These are phyloP conservation scores for Leccinum rimulosum DNA, from an alignment of 768 basidiomycete genomes.

Conservation along the genomic window DNA sequence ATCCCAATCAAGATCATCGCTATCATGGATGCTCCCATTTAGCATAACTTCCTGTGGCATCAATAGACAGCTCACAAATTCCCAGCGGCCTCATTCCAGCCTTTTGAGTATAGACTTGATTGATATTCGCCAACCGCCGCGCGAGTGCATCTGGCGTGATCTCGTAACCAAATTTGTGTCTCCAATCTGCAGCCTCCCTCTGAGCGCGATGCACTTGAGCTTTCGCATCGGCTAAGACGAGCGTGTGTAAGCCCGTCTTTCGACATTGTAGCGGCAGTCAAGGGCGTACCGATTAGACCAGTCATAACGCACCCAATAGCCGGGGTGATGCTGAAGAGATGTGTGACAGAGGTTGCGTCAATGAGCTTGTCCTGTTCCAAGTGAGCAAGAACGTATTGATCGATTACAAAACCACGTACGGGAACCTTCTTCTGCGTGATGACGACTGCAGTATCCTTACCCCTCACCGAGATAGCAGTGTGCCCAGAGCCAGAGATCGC, in stretches of 20 bases:
- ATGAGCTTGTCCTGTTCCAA: slow-evolving; percentile 86
- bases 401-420: slow-evolving; percentile 46
- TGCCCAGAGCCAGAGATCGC: slow-evolving; percentile 97
- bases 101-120: slow-evolving; percentile 97
- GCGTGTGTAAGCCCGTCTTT: slow-evolving; percentile 2
- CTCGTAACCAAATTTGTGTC: slow-evolving; percentile 97
- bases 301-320: slow-evolving; percentile 98
- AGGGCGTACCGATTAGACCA: slow-evolving; percentile 78
- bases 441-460: slow-evolving; percentile 91
- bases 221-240: slow-evolving; percentile 77
- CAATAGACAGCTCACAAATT: slow-evolving; percentile 61
- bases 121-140: slow-evolving; percentile 92
- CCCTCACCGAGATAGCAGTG: slow-evolving; percentile 88
- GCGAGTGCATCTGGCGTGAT: slow-evolving; percentile 97
- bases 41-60: background rate
- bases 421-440: slow-evolving; percentile 99
- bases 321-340: slow-evolving; percentile 94
- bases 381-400: background rate
- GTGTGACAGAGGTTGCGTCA: slow-evolving; percentile 90
- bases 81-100: slow-evolving; percentile 97
- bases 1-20: slow-evolving; percentile 96
- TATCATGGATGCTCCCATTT: slow-evolving; percentile 30
- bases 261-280: background rate
- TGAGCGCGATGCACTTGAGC: slow-evolving; percentile 86
- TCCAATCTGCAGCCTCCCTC: slow-evolving; percentile 85